phyloP scores from a whole-genome alignment of 768 basidiomycete species.

The Trichaptum fuscoviolaceum region DNA sequence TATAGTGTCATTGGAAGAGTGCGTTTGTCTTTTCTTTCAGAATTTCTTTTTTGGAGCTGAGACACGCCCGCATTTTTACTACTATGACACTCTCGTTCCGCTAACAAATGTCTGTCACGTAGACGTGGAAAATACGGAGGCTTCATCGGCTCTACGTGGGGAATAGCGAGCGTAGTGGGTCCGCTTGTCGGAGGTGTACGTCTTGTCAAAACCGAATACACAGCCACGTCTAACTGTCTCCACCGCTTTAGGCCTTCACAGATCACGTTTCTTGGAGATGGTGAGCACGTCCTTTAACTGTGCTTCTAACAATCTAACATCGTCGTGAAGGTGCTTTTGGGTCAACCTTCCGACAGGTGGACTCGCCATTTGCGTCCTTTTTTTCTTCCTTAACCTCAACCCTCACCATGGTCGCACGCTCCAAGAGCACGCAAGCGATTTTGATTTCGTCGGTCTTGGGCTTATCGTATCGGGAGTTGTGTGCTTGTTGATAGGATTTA shows the following conservation, averaged over 20 bases:
- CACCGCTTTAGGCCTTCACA: conserved; percentile 47
- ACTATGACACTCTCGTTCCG: neutral
- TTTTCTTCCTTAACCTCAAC: conserved; percentile 76
- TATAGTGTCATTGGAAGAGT: conserved; percentile 78
- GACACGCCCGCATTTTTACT: neutral
- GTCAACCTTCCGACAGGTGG: conserved; percentile 80
- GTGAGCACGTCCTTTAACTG: conserved; percentile 28
- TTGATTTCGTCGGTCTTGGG: conserved; percentile 66
- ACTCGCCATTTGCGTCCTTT: conserved; percentile 52
- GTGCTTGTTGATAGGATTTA: conserved; percentile 66
- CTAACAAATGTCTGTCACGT: conserved; percentile 1
- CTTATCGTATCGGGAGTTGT: conserved; percentile 64
- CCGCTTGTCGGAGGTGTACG: conserved; percentile 81
- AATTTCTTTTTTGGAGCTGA: neutral
- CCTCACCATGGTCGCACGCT: conserved; percentile 58
- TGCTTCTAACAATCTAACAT: conserved; percentile 10
- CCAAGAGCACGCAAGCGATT: conserved; percentile 52
- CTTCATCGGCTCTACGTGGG: conserved; percentile 76
- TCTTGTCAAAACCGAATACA: conserved; percentile 4
- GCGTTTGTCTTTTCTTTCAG: conserved; percentile 18
- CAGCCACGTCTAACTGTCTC: conserved; percentile 7
- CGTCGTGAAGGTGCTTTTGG: conserved; percentile 56
- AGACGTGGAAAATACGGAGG: conserved; percentile 79
- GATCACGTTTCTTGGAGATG: conserved; percentile 79
- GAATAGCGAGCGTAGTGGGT: conserved; percentile 62